Evolutionary conservation across 2,329 filamentous ascomycete genomes (phyloP).

Genomic region (Hypoxylon sp.): DNA sequence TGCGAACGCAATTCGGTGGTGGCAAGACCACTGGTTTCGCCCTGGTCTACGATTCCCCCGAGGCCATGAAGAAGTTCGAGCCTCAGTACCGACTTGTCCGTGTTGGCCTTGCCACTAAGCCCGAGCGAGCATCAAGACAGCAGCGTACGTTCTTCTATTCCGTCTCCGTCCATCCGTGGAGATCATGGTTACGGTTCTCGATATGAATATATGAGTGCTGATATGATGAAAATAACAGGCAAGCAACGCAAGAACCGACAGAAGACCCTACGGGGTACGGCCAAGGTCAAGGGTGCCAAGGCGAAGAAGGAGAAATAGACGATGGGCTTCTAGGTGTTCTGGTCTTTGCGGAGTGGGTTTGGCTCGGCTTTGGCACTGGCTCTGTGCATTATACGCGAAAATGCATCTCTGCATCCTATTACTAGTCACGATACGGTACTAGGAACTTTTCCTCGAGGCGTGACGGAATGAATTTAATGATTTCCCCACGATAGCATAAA

Average conservation of each 20-base stretch:
- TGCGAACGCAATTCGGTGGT: conserved; percentile 98
- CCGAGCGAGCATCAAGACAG: conserved; percentile 98
- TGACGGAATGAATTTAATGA: conserved; percentile 55
- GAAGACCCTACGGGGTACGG: conserved; percentile 98
- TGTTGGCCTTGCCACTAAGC: conserved; percentile 91
- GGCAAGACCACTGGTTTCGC: conserved; percentile 99
- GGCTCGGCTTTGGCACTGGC: conserved; percentile 54
- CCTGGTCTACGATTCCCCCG: conserved; percentile 97
- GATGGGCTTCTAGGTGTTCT: conserved; percentile 54
- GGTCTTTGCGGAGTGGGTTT: conserved; percentile 52
- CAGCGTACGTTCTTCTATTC: conserved; percentile 83
- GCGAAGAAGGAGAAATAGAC: conserved; percentile 94
- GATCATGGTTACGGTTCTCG: not conserved
- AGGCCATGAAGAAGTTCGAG: conserved; percentile 99
- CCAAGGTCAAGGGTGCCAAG: conserved; percentile 96
- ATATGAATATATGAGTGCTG: conserved; percentile 17
- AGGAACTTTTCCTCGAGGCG: conserved; percentile 41
- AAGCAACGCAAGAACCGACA: conserved; percentile 99
- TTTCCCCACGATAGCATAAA: conserved; percentile 57
- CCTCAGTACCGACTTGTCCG: conserved; percentile 97
- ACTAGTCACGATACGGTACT: conserved; percentile 39
- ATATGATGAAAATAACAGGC: conserved; percentile 71
- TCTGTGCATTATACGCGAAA: conserved; percentile 56
- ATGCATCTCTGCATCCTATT: conserved; percentile 43
- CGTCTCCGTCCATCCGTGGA: not conserved